Conservation (phyloP, 306 rosid genomes). For the Casuarina cunninghamiana region DNA sequence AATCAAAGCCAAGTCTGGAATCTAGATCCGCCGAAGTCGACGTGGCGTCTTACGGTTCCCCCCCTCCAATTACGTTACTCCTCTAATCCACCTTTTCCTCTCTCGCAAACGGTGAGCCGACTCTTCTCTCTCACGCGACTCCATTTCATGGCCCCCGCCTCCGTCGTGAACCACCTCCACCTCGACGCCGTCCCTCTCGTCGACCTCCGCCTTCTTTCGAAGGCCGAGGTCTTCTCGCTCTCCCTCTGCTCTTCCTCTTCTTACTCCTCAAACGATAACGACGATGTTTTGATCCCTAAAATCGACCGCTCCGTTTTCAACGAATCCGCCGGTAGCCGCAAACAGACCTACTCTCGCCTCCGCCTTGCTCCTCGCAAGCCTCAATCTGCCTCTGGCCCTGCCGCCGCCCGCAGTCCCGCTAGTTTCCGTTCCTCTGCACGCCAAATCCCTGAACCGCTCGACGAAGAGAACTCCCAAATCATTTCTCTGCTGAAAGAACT, state of each 20-base stretch:
- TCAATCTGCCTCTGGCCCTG: constrained; percentile 28
- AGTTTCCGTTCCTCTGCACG: constrained; percentile 24
- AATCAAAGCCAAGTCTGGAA: neutral
- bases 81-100: neutral
- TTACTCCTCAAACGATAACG: constrained; percentile 32
- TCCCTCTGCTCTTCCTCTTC: constrained; percentile 46
- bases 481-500: constrained; percentile 48
- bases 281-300: constrained; percentile 59
- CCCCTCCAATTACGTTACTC: neutral
- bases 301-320: constrained; percentile 91
- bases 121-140: neutral
- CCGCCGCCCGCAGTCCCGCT: constrained; percentile 37
- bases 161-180: constrained; percentile 32
- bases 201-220: constrained; percentile 72
- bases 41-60: neutral
- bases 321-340: constrained; percentile 93
- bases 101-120: constrained; percentile 5
- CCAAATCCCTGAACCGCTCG: constrained; percentile 37
- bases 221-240: constrained; percentile 67
- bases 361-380: constrained; percentile 65
- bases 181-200: constrained; percentile 46
- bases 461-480: constrained; percentile 47
- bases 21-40: neutral
- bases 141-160: constrained; percentile 54
- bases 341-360: constrained; percentile 82